phyloP scores from a whole-genome alignment of 2,329 filamentous ascomycete species.

The Diplodia scrobiculata region DNA sequence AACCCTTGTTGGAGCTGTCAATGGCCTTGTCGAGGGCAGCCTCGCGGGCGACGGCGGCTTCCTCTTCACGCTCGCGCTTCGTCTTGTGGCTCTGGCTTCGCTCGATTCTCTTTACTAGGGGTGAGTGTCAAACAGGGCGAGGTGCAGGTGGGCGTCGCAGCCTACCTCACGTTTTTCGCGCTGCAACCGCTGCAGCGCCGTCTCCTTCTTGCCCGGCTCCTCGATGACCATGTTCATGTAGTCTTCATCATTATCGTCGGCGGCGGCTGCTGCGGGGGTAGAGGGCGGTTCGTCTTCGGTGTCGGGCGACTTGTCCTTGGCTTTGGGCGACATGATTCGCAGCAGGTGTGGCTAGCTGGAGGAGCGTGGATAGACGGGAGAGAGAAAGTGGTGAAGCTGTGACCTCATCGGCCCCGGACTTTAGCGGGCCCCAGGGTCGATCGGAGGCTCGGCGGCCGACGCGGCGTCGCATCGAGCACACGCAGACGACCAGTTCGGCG shows the following conservation, averaged over 20 bases:
- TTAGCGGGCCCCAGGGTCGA: conserved; percentile 1
- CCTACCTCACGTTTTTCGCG: conserved; percentile 56
- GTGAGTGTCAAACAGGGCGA: conserved; percentile 22
- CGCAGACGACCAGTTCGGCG: no score
- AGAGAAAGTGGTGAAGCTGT: neutral
- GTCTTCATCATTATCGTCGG: conserved; percentile 66
- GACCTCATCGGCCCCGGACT: conserved; percentile 20
- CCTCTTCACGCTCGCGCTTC: conserved; percentile 77
- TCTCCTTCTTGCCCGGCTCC: conserved; percentile 64
- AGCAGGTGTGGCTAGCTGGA: neutral
- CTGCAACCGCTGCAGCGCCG: conserved; percentile 62
- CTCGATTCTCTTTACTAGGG: conserved; percentile 25
- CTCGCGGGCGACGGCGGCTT: conserved; percentile 72
- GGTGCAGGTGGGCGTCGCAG: neutral
- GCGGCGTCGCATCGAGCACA: neutral
- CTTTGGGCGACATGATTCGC: neutral
- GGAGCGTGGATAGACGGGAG: no score
- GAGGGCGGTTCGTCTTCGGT: neutral
- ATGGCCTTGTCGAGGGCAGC: conserved; percentile 69
- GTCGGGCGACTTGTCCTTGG: neutral
- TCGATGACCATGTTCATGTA: conserved; percentile 96
- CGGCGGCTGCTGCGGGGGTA: conserved; percentile 1
- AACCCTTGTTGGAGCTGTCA: conserved; percentile 73
- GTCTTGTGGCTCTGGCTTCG: conserved; percentile 57
- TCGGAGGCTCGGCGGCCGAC: conserved; percentile 23